These are phyloP conservation scores for Huntiella savannae DNA, from an alignment of 2,329 filamentous ascomycete species.

Conservation along the genomic window DNA sequence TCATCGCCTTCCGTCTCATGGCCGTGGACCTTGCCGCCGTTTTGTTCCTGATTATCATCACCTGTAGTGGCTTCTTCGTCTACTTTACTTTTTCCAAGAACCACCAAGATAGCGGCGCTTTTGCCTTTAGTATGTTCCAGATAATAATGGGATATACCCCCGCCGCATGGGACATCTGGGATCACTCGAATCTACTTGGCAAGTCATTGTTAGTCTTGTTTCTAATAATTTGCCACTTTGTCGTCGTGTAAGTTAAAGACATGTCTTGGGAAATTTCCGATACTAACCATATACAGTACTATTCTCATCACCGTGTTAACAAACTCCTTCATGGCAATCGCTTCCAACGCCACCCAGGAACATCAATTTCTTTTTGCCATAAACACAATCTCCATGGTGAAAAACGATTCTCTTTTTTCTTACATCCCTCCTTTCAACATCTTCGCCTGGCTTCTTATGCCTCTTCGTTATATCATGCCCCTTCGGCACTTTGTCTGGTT, in stretches of 20 bases:
- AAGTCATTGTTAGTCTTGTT: slow-evolving; percentile 61
- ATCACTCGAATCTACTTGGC: slow-evolving; percentile 58
- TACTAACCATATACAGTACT: slow-evolving; percentile 29
- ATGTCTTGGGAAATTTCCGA: not conserved
- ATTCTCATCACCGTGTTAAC: slow-evolving; percentile 91
- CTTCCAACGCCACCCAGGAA: slow-evolving; percentile 82
- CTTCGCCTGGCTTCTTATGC: slow-evolving; percentile 74
- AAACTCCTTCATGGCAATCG: slow-evolving; percentile 89
- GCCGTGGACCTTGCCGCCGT: slow-evolving; percentile 74
- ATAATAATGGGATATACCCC: slow-evolving; percentile 92
- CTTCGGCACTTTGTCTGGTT: slow-evolving; percentile 65
- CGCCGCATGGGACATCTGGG: slow-evolving; percentile 83
- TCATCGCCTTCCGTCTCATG: slow-evolving; percentile 91
- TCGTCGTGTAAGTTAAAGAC: slow-evolving; percentile 47
- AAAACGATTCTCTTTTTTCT: slow-evolving; percentile 89
- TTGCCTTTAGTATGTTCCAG: slow-evolving; percentile 86
- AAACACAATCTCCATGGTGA: slow-evolving; percentile 95
- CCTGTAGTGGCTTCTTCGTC: slow-evolving; percentile 87
- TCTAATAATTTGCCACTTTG: slow-evolving; percentile 84
- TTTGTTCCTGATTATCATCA: slow-evolving; percentile 64
- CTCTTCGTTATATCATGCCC: slow-evolving; percentile 60
- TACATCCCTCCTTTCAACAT: slow-evolving; percentile 86
- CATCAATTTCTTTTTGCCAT: slow-evolving; percentile 88
- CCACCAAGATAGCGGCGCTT: slow-evolving; percentile 47
- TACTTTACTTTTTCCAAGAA: slow-evolving; percentile 72